Base-by-base conservation (phyloP, 2,329 filamentous ascomycete species). In the Pseudogymnoascus sp. region DNA sequence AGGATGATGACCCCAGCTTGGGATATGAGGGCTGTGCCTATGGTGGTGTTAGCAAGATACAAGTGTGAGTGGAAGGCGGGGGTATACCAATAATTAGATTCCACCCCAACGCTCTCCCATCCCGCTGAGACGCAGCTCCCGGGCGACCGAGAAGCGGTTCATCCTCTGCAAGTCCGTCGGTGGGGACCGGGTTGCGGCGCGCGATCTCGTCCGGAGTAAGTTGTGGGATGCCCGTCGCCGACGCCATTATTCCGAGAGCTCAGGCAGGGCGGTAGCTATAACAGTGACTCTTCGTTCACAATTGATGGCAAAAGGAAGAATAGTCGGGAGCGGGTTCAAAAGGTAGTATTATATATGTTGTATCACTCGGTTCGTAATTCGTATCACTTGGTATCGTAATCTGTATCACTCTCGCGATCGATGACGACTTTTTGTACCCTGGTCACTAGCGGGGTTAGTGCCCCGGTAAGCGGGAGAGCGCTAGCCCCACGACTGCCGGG, bases 1-100 rank as follows among this genome's bases (percentile, higher is more conserved):
- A 96, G 82, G 64, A 96, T 82, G 74, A 90, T 76, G 60, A 86
- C 82, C 60, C 90, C 92, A 41, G 82, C 80, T 74, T 96, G 91
- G 38, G 90, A 89, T 62, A 96, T 74, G 62, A 86, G 79, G 60
- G 84, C 92, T 13, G 91, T 95, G 64, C 90, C 91, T 94, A 68
- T 66, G 66, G 57, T 61, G 66, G 45, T 64, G 62, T 59, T 57
- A 35, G 64, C 59, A 65, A 61, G 56, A n/a, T 41, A 23, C 9
- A 3, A 52, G 21, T 60, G 41, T 10, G 35, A 35, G 28, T 30
- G 2, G 35, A 30, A 13, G 10, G 28, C 23, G 21, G 39, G 12
- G 38, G 39, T 59, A 26, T 26, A 15, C 62, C 18, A 33, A 59
- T 21, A 34, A 19, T 76, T 38, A 95, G 77, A 68, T 96, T 96